Conservation (phyloP, 768 basidiomycete species). For the Suillus subalutaceus region DNA sequence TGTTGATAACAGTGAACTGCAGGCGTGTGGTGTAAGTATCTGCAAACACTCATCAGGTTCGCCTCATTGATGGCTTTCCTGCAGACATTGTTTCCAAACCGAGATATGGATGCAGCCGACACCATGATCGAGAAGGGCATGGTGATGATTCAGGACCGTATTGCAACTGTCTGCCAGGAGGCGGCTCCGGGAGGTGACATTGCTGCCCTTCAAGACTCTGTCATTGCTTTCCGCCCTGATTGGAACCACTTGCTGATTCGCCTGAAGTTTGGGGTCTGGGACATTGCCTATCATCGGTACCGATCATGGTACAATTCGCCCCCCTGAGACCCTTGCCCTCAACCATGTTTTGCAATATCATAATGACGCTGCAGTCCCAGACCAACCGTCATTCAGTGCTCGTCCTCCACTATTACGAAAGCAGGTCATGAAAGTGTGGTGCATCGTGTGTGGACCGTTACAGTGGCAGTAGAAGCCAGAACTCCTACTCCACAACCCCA, state of each 20-base stretch:
- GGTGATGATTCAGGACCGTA: not conserved
- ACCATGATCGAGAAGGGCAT: constrained; percentile 14
- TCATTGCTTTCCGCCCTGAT: not conserved
- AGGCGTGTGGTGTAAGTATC: constrained; percentile 5
- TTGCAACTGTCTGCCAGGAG: not conserved
- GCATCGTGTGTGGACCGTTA: too few relatives aligned
- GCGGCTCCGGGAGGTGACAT: not conserved
- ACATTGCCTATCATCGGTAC: not conserved
- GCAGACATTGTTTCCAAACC: not conserved
- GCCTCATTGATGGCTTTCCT: not conserved
- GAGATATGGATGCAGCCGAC: not conserved
- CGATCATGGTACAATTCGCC: not conserved
- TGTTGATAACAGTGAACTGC: not conserved
- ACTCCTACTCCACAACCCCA: too few relatives aligned
- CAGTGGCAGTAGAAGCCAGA: too few relatives aligned
- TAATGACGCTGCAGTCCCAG: not conserved
- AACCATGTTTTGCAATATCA: not conserved
- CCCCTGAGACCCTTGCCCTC: not conserved
- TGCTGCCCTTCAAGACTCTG: not conserved
- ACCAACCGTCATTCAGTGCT: not conserved
- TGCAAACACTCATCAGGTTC: not conserved
- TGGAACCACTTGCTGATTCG: not conserved
- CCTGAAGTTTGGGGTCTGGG: not conserved
- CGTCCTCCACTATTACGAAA: not conserved
- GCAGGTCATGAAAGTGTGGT: too few relatives aligned